phyloP scores from a whole-genome alignment of 1,284 basidiomycete genomes.

The Pisolithus thermaeus region DNA sequence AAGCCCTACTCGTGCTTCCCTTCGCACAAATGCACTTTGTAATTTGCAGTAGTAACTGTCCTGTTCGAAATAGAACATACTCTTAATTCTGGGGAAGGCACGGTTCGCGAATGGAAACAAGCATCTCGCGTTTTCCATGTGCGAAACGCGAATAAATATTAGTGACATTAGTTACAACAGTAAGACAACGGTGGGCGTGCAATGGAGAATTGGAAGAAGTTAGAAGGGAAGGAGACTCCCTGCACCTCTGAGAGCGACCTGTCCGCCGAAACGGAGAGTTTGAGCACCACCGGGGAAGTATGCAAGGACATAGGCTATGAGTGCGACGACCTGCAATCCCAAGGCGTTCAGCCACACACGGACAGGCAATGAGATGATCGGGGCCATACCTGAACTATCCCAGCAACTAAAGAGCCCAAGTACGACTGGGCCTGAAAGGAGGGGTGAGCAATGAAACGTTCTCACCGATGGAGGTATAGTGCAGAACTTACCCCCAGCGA shows the following conservation, averaged over 20 bases:
- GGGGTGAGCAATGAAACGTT: neutral
- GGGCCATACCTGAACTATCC: conserved; percentile 62
- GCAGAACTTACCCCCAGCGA: conserved; percentile 65
- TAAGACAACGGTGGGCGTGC: neutral
- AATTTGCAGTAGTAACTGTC: neutral
- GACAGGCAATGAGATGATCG: neutral
- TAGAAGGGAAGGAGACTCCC: conserved; percentile 74
- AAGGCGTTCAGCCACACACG: neutral
- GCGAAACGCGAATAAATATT: conserved; percentile 4
- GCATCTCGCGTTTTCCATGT: too few relatives aligned
- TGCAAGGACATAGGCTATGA: conserved; percentile 82
- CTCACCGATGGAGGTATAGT: neutral
- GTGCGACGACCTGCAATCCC: conserved; percentile 59
- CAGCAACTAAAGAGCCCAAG: conserved; percentile 76
- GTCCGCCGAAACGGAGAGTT: conserved; percentile 78
- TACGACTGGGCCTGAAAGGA: conserved; percentile 66
- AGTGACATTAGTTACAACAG: neutral
- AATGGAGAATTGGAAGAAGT: conserved; percentile 5
- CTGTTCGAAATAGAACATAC: too few relatives aligned
- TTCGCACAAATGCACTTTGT: neutral
- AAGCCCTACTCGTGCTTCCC: neutral
- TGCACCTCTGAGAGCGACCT: conserved; percentile 77
- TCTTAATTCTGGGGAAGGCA: too few relatives aligned
- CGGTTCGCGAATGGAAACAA: too few relatives aligned
- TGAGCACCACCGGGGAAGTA: conserved; percentile 87